Conservation (phyloP, 2,329 filamentous ascomycete genomes). For the Colletotrichum somersetense region DNA sequence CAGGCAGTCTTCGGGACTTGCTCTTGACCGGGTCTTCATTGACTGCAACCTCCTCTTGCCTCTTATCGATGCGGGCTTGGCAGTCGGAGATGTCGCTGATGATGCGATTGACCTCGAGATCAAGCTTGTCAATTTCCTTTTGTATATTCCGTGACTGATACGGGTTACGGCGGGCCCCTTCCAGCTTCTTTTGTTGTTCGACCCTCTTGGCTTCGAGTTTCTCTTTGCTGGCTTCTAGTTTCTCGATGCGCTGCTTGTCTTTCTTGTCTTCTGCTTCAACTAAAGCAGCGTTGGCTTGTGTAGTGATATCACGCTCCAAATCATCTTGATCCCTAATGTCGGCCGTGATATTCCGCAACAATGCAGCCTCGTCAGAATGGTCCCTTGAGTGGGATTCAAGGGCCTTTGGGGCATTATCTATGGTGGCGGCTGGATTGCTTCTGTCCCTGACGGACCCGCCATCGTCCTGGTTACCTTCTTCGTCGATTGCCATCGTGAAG, state of each 20-base stretch:
- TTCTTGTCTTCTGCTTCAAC: constrained; percentile 73
- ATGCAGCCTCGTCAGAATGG: constrained; percentile 25
- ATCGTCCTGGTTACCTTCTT: neutral
- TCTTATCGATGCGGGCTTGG: constrained; percentile 81
- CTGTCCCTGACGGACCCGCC: neutral
- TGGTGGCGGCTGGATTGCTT: neutral
- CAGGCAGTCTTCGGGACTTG: constrained; percentile 74
- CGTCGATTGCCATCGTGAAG: constrained; percentile 1
- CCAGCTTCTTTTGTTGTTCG: constrained; percentile 62
- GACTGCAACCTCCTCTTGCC: constrained; percentile 69
- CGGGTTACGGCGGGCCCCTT: constrained; percentile 58
- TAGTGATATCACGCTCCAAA: constrained; percentile 85
- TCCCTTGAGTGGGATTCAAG: neutral
- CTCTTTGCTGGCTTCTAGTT: constrained; percentile 64
- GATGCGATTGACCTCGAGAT: constrained; percentile 73
- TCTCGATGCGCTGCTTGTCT: constrained; percentile 73
- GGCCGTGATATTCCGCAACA: constrained; percentile 32
- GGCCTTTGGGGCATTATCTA: neutral
- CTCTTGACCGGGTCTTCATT: constrained; percentile 57
- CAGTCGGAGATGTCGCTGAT: constrained; percentile 85
- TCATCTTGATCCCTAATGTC: constrained; percentile 89
- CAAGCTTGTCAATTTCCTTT: constrained; percentile 74
- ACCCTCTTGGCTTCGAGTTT: constrained; percentile 76
- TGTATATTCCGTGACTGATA: constrained; percentile 69
- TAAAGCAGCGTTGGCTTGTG: constrained; percentile 70